Base-by-base conservation (phyloP, 768 basidiomycete genomes). In the Boletus tomentosulus region DNA sequence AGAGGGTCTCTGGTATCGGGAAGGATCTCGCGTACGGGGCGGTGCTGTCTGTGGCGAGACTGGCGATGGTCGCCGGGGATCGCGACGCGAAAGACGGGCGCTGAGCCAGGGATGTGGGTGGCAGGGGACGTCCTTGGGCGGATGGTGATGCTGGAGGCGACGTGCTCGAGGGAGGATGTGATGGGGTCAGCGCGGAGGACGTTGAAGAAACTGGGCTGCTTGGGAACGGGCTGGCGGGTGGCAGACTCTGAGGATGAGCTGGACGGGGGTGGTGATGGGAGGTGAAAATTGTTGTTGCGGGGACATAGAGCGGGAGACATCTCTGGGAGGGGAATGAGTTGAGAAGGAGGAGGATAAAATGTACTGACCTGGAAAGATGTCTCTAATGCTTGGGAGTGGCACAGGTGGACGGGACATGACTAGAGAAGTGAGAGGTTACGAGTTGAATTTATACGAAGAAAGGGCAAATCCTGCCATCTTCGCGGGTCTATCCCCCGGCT, bases 311-410 rank as follows among this genome's bases (percentile, higher is more conserved):
- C 35, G 35, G 35, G 15, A 19, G 19, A 42, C 41, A 42, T 42
- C 41, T 42, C 41, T 42, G 43, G 12, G 43, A 57, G 0, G 57
- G 55, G 39, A 19, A 19, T n/a, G 48, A 19, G 44, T 31, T 30
- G 43, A 22, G 9, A 5, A 9, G 45, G 13, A 6, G 16, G 39
- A 30, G 49, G 22, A 27, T 30, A 27, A 22, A 12, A 52, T 70
- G 41, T 16, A 19, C 15, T 3, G 57, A 78, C 81, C 79, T 44
- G 81, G 81, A 56, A 82, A 83, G 73, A 82, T 78, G 55, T 81
- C 78, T 22, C 76, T 72, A 33, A 81, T 80, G 59, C 78, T 77
- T 25, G 80, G 81, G 27, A 82, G 68, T 66, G 1, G 41, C 5
- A 70, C 64, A 8, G 57, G 57, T 1, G 58, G 59, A 25, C 65